Percentiles rank a stretch among this genome's conserved stretches.
These are phyloP conservation scores for Nasturtium officinale DNA, from an alignment of 345 rosid species.

Conservation along the genomic window DNA sequence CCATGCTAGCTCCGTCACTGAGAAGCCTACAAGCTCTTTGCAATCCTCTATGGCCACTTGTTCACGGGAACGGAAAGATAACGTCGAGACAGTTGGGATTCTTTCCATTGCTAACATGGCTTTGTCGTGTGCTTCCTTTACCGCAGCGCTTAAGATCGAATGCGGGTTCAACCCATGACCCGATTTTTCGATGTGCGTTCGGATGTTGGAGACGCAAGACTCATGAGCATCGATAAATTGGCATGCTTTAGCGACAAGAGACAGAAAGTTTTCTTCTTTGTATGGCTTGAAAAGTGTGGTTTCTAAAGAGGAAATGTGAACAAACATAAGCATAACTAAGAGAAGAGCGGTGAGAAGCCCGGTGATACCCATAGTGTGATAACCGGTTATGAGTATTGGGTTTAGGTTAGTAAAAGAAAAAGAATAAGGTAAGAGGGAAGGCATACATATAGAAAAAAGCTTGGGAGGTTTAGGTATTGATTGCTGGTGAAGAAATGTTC, in stretches of 20 bases:
- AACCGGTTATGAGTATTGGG: neutral
- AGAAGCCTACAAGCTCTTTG: conserved; percentile 87
- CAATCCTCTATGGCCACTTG: conserved; percentile 86
- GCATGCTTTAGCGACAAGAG: conserved; percentile 57
- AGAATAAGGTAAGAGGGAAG: conserved; percentile 2
- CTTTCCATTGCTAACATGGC: conserved; percentile 60
- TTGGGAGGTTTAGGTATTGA: conserved; percentile 45
- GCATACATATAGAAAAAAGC: conserved; percentile 4
- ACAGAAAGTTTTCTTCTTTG: conserved; percentile 44
- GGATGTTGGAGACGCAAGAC: conserved; percentile 56
- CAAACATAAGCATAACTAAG: conserved; percentile 45
- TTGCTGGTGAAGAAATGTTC: conserved; percentile 58
- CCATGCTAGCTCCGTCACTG: conserved; percentile 94
- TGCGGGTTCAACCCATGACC: conserved; percentile 45
- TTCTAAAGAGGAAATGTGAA: conserved; percentile 41
- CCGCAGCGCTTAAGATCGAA: conserved; percentile 66
- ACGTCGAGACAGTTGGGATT: conserved; percentile 57
- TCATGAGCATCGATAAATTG: conserved; percentile 48
- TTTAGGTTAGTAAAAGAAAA: conserved; percentile 27
- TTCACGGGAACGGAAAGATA: conserved; percentile 69
- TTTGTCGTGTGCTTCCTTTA: conserved; percentile 62
- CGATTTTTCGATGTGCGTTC: conserved; percentile 41
- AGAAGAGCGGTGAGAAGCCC: conserved; percentile 42
- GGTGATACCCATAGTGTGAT: conserved; percentile 48
- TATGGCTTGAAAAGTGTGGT: conserved; percentile 32